Conservation (phyloP, 768 basidiomycete genomes). For the Phlebiopsis gigantea region DNA sequence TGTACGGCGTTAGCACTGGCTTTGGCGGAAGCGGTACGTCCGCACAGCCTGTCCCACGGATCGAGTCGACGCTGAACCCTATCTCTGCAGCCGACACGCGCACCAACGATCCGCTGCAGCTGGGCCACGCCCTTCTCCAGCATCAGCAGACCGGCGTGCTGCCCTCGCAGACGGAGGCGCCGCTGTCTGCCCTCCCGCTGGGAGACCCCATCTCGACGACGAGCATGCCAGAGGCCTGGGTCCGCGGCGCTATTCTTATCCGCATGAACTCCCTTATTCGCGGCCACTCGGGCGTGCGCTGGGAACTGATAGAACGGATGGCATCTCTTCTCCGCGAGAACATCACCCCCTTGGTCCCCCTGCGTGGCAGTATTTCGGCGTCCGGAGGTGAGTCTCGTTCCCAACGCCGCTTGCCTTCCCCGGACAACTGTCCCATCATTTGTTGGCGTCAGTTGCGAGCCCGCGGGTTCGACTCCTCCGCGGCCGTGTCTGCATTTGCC, state of each 20-base stretch:
- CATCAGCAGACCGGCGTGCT: constrained; percentile 76
- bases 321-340: constrained; percentile 62
- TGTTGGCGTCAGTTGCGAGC: background rate
- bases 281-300: constrained; percentile 82
- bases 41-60: background rate
- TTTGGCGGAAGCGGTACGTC: constrained; percentile 73
- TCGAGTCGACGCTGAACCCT: background rate
- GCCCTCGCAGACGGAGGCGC: constrained; percentile 47
- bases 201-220: constrained; percentile 59
- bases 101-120: constrained; percentile 64
- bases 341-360: constrained; percentile 74
- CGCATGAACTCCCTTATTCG: constrained; percentile 88
- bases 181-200: constrained; percentile 56
- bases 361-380: constrained; percentile 80
- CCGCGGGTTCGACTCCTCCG: background rate
- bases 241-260: constrained; percentile 80
- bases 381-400: constrained; percentile 54
- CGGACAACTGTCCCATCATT: background rate
- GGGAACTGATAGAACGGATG: constrained; percentile 79
- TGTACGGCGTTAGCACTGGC: constrained; percentile 85
- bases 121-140: constrained; percentile 81
- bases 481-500: background rate
- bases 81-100: constrained; percentile 64
- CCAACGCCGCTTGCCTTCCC: background rate
- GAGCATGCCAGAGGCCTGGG: constrained; percentile 85